Evolutionary conservation across 2,329 filamentous ascomycete genomes (phyloP), one percentile per base, ranked within the genome.

Genomic region (Ophioceras dolichostomum): DNA sequence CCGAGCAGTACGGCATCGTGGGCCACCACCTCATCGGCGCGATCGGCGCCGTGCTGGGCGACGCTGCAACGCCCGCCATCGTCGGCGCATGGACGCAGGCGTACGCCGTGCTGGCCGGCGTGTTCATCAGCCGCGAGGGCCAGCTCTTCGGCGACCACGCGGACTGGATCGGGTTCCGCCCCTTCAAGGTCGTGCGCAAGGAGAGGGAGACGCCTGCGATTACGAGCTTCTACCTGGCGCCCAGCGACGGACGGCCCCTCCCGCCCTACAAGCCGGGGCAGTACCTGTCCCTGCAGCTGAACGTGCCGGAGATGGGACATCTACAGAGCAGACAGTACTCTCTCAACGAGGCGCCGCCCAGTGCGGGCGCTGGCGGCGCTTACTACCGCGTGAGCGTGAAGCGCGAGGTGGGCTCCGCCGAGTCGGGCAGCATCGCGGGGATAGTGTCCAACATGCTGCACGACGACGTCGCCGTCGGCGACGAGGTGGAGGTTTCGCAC

Each of bases 341-440:
- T 33, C 64, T 89, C 39, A 81, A 74, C 49, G 76, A 83, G 47
- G 65, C 60, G 3, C 64, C 66, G 4, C n/a, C n/a, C n/a, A n/a
- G n/a, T n/a, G n/a, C n/a, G n/a, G 45, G 46, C 18, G 47, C 46
- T n/a, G 63, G 67, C 34, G 67, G 66, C 7, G 61, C 62, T 13
- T 70, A 76, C 56, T 84, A 84, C 58, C 73, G 83, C 38, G 76
- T 89, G 59, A 82, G 73, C 45, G 76, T 89, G 43, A 88, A 87
- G 67, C 70, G 64, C 40, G 80, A 74, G 44, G 54, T 59, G 21
- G 61, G 62, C 17, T 39, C 49, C 39, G 47, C 51, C 17, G 39
- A 48, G 38, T 47, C 50, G 20, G 50, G 53, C 14, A 56, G 49
- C 37, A 45, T 63, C 3, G 57, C 61, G 2, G 71, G 70, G 14